Percentiles rank a stretch among this genome's conserved stretches.
These are phyloP conservation scores for Bruguiera gymnorhiza DNA, from an alignment of 345 rosid genomes.

Conservation along the genomic window DNA sequence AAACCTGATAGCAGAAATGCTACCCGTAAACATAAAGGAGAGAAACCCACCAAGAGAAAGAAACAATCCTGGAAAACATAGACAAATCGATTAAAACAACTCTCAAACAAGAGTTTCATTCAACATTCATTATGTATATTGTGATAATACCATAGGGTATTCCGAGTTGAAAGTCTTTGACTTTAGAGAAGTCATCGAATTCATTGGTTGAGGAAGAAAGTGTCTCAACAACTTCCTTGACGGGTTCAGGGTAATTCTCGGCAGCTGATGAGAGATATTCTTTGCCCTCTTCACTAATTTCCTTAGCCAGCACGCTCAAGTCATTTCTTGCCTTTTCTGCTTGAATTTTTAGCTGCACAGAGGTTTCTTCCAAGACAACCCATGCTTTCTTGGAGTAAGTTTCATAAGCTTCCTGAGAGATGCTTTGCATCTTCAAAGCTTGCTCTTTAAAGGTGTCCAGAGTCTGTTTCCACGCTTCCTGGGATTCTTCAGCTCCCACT, in stretches of 20 bases:
- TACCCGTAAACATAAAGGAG: conserved; percentile 74
- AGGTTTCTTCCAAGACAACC: conserved; percentile 55
- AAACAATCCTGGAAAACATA: conserved; percentile 12
- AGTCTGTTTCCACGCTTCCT: conserved; percentile 83
- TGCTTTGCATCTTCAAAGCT: conserved; percentile 65
- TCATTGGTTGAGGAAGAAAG: conserved; percentile 56
- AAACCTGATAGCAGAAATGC: conserved; percentile 82
- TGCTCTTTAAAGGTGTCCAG: conserved; percentile 69
- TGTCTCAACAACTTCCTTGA: conserved; percentile 76
- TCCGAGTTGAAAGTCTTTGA: conserved; percentile 80
- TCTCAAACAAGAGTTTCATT: not conserved
- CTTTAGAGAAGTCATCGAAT: conserved; percentile 52
- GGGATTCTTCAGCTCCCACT: conserved; percentile 41
- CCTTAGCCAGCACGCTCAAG: conserved; percentile 56
- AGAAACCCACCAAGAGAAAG: conserved; percentile 75
- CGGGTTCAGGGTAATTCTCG: conserved; percentile 68
- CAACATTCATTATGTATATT: no score
- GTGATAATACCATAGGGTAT: conserved; percentile 73
- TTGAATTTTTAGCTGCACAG: conserved; percentile 69
- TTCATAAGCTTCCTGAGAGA: conserved; percentile 74
- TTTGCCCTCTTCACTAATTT: conserved; percentile 63
- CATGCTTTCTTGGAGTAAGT: conserved; percentile 58
- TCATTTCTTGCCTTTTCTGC: conserved; percentile 75
- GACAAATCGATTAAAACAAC: not conserved
- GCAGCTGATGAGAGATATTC: conserved; percentile 63